Conservation (phyloP, 352 stramenopile genomes). For the Globisporangium canariense region DNA sequence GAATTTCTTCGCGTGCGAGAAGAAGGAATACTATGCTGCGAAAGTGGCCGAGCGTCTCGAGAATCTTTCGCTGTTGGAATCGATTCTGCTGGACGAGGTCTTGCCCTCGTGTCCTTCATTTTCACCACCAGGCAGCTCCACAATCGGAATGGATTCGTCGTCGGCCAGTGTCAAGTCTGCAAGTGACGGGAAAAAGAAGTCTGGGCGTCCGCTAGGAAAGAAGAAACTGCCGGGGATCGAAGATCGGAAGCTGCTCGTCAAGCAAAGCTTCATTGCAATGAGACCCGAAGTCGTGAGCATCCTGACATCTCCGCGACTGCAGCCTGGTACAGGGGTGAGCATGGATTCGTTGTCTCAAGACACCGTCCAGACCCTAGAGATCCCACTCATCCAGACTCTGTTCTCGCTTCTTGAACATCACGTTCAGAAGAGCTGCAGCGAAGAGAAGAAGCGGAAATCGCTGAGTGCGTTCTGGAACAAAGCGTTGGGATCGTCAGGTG, state of each 20-base stretch:
- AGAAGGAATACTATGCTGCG: slow-evolving; percentile 23
- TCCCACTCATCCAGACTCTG: slow-evolving; percentile 16
- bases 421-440: slow-evolving; percentile 15
- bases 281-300: slow-evolving; percentile 33
- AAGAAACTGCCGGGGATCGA: slow-evolving; percentile 10
- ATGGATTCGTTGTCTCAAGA: slow-evolving; percentile 11
- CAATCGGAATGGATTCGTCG: slow-evolving; percentile 1
- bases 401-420: slow-evolving; percentile 20
- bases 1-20: slow-evolving; percentile 47
- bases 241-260: slow-evolving; percentile 23
- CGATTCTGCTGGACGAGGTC: slow-evolving; percentile 34
- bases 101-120: slow-evolving; percentile 28
- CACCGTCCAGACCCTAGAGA: slow-evolving; percentile 4
- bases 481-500: not conserved
- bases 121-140: slow-evolving; percentile 20
- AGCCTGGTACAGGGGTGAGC: not conserved
- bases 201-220: slow-evolving; percentile 20
- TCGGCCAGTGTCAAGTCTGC: slow-evolving; percentile 4
- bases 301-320: slow-evolving; percentile 22
- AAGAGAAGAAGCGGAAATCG: slow-evolving; percentile 11
- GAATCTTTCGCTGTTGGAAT: slow-evolving; percentile 40
- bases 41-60: slow-evolving; percentile 44
- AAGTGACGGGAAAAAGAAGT: slow-evolving; percentile 25
- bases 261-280: slow-evolving; percentile 30
- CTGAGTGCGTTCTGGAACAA: slow-evolving; percentile 8